Evolutionary conservation across 768 basidiomycete species (phyloP), one percentile per base, ranked within the genome.

Genomic region (Naganishia friedmannii): DNA sequence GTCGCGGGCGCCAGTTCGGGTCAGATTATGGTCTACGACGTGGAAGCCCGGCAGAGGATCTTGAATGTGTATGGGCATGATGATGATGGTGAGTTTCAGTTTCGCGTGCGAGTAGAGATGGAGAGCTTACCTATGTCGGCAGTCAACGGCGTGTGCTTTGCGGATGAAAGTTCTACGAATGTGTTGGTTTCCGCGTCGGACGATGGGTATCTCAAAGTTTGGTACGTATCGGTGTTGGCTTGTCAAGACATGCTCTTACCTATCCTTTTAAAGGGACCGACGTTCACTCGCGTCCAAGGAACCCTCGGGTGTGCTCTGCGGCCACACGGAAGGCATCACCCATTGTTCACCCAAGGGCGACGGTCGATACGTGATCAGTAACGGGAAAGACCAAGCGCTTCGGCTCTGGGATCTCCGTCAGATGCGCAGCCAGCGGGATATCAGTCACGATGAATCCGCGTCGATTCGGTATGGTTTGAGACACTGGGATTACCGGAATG

Each of bases 331-430:
- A 76, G 81, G 95, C 51, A 90, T 97, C 69, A 93, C 95, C 6
- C 91, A 92, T 73, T 93, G 96, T 17, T 90, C 92, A 39, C 89
- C 95, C 0, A 97, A 96, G 76, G 95, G 95, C 6, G 95, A 98
- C 77, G 95, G 95, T 10, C 88, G 95, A 70, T 97, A 97, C 78
- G 84, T 95, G 55, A 88, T 98, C 54, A 93, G 92, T 21, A 98
- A 98, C 76, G 93, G 93, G 45, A 98, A 98, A 81, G 95, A 98
- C 78, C 94, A 98, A 75, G 87, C 90, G 15, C 83, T 93, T 60
- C 88, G 93, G 8, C 82, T 97, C 28, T 97, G 95, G 90, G 95
- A 98, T 81, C 83, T 97, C 54, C 88, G 95, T 58, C 93, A 89
- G 82, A 97, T 98, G 95, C 85, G 88, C 51, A 88, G 84, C 71